These are phyloP conservation scores for Saturnispora diversa DNA, from an alignment of 805 yeast genomes.

Conservation along the genomic window DNA sequence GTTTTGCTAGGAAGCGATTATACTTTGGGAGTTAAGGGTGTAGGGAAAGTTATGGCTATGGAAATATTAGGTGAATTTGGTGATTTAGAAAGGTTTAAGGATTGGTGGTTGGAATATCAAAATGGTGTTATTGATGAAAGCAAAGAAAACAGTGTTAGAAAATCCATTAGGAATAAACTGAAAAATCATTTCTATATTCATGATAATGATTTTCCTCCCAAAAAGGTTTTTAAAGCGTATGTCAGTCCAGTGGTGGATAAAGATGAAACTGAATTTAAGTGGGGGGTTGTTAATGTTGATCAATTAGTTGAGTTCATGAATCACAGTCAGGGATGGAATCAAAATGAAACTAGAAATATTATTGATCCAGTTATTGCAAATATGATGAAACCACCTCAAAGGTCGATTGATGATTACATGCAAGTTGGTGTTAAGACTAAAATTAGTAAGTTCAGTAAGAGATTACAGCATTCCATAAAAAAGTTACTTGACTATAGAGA, in stretches of 20 bases:
- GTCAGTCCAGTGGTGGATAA: constrained; percentile 73
- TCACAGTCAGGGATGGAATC: constrained; percentile 72
- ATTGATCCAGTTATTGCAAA: constrained; percentile 78
- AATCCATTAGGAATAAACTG: constrained; percentile 49
- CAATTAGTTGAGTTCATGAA: constrained; percentile 62
- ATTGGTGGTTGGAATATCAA: constrained; percentile 52
- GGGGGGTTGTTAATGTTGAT: constrained; percentile 90
- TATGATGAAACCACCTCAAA: constrained; percentile 56
- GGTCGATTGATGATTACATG: constrained; percentile 59
- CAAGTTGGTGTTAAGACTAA: constrained; percentile 47
- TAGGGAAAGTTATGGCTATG: constrained; percentile 90
- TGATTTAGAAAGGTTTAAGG: constrained; percentile 32
- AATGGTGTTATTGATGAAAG: constrained; percentile 32
- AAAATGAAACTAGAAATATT: constrained; percentile 68
- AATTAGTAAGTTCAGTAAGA: constrained; percentile 46
- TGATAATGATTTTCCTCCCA: constrained; percentile 58
- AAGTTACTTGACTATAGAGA: constrained; percentile 31
- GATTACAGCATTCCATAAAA: constrained; percentile 51
- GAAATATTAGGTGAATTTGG: constrained; percentile 85
- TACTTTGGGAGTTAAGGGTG: constrained; percentile 84
- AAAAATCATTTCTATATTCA: constrained; percentile 43
- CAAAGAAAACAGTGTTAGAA: constrained; percentile 42
- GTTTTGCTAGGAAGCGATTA: constrained; percentile 88
- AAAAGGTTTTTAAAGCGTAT: constrained; percentile 65
- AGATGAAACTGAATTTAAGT: constrained; percentile 67